phyloP scores from a whole-genome alignment of 2,329 filamentous ascomycete genomes.

The Trichoderma lentiforme region DNA sequence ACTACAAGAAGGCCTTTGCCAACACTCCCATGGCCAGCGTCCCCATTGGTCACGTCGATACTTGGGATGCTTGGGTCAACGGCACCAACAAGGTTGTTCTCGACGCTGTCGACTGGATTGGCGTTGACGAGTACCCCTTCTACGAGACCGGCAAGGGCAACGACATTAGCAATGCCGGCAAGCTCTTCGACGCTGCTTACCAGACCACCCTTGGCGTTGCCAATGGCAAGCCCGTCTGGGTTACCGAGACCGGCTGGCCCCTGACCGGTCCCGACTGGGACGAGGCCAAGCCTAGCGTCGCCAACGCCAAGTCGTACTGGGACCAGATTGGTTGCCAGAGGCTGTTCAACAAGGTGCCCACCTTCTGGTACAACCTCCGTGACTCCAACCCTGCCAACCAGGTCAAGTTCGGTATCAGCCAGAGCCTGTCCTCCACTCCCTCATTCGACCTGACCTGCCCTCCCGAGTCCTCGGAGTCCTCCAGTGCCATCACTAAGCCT shows the following conservation, averaged over 20 bases:
- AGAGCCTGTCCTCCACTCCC: constrained; percentile 50
- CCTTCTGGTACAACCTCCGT: constrained; percentile 61
- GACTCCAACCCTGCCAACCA: constrained; percentile 59
- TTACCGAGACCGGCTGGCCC: constrained; percentile 67
- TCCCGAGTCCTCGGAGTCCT: constrained; percentile 30
- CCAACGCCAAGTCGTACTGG: constrained; percentile 65
- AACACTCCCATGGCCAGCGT: constrained; percentile 42
- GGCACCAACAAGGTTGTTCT: constrained; percentile 57
- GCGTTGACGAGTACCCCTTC: constrained; percentile 65
- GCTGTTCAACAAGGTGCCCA: constrained; percentile 53
- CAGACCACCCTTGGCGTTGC: constrained; percentile 44
- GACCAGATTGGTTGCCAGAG: constrained; percentile 56
- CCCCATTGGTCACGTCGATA: constrained; percentile 65
- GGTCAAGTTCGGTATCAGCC: constrained; percentile 56
- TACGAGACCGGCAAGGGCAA: constrained; percentile 58
- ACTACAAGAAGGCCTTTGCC: constrained; percentile 58
- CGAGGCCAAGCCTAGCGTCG: constrained; percentile 50
- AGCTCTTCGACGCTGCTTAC: constrained; percentile 53
- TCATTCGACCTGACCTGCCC: constrained; percentile 54
- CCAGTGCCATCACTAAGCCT: not conserved
- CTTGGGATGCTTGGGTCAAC: constrained; percentile 63
- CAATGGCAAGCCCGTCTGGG: constrained; percentile 54
- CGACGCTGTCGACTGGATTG: constrained; percentile 61
- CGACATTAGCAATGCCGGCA: constrained; percentile 51
- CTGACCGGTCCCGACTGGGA: constrained; percentile 51